Conservation (phyloP, 2,329 filamentous ascomycete species). For the Fusarium veterinarium region DNA sequence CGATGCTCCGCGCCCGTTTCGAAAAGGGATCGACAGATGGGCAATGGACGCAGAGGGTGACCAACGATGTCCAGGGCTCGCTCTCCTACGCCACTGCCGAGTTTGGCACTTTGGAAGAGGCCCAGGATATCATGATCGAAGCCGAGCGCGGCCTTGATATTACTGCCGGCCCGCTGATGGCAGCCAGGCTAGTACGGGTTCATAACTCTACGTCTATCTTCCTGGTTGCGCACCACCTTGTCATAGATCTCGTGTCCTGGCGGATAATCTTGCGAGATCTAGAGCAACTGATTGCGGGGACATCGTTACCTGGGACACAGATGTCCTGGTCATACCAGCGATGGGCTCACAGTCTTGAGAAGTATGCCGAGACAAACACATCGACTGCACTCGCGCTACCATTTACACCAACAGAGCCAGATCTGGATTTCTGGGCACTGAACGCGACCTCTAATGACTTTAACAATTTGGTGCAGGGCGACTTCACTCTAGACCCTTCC, state of each 20-base stretch:
- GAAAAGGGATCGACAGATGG: neutral
- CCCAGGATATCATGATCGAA: neutral
- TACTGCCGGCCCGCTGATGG: conserved; percentile 5
- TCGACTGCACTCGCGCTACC: neutral
- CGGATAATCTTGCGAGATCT: conserved; percentile 8
- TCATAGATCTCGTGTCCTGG: conserved; percentile 29
- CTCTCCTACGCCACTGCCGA: neutral
- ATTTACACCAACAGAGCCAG: neutral
- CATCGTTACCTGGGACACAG: neutral
- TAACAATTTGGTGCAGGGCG: neutral
- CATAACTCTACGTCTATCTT: neutral
- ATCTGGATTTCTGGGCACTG: neutral
- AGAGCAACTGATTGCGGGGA: neutral
- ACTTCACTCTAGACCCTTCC: neutral
- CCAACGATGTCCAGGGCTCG: neutral
- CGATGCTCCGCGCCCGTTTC: neutral
- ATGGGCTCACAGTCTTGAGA: neutral
- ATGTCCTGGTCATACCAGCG: neutral
- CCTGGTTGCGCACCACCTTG: conserved; percentile 20
- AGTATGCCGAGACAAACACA: neutral
- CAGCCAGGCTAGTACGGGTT: neutral
- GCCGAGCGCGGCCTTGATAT: conserved; percentile 11
- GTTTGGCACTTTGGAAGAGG: neutral
- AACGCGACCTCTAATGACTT: neutral
- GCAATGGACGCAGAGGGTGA: neutral